phyloP scores from a whole-genome alignment of 345 rosid genomes.

The Brassica incana region DNA sequence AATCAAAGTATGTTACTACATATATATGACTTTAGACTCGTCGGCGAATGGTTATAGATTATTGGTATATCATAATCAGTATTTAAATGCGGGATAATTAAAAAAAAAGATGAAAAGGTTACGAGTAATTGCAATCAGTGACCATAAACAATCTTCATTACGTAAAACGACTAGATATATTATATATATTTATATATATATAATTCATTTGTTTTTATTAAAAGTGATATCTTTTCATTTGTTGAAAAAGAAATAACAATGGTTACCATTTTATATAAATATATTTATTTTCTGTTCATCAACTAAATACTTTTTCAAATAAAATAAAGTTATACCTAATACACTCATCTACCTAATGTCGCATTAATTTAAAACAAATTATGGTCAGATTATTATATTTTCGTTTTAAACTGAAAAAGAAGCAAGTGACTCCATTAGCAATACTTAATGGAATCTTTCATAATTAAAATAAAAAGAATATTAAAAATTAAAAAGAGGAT shows the following conservation, averaged over 20 bases:
- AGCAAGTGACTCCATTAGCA: not conserved
- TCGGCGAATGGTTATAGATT: not conserved
- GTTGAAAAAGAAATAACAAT: not conserved
- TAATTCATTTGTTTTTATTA: no score
- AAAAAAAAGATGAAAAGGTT: not conserved
- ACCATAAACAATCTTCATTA: not conserved
- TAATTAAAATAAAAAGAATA: not conserved
- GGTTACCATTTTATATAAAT: not conserved
- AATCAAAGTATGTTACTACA: not conserved
- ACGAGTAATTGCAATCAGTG: not conserved
- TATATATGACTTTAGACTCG: not conserved
- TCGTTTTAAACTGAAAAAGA: not conserved
- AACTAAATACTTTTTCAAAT: not conserved
- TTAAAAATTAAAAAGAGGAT: not conserved
- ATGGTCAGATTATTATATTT: not conserved
- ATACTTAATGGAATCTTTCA: not conserved
- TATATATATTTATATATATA: no score
- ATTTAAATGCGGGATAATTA: not conserved
- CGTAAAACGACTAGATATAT: not conserved
- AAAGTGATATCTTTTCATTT: not conserved
- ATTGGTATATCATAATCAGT: not conserved
- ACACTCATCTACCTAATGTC: not conserved
- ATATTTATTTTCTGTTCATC: not conserved
- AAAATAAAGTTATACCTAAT: not conserved
- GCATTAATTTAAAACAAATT: not conserved